phyloP scores from a whole-genome alignment of 2,329 filamentous ascomycete genomes.

The Ascochyta viciae-villosae region DNA sequence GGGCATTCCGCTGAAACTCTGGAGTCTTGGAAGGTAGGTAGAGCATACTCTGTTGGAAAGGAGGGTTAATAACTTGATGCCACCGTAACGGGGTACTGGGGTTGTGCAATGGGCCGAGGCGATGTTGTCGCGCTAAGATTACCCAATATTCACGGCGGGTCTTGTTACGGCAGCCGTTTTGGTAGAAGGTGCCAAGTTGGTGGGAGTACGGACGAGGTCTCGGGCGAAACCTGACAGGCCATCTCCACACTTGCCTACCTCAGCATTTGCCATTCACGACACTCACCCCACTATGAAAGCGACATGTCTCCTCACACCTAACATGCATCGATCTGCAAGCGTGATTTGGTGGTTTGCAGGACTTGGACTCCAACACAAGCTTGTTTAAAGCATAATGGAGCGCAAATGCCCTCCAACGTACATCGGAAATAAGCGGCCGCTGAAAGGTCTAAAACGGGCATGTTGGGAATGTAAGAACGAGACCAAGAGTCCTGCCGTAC shows the following conservation, averaged over 20 bases:
- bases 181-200: constrained; percentile 1
- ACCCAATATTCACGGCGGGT: constrained; percentile 5
- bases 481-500: neutral
- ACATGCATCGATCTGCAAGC: constrained; percentile 24
- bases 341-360: neutral
- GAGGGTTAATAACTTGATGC: neutral
- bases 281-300: constrained; percentile 45
- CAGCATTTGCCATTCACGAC: constrained; percentile 36
- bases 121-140: constrained; percentile 1
- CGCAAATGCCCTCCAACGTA: constrained; percentile 13
- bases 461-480: constrained; percentile 47
- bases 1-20: neutral
- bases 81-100: neutral
- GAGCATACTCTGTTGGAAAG: neutral
- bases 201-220: constrained; percentile 36
- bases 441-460: constrained; percentile 37
- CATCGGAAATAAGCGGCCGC: constrained; percentile 34
- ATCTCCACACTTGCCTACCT: constrained; percentile 24
- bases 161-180: constrained; percentile 2
- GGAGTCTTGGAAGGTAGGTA: neutral
- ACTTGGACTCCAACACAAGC: neutral
- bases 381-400: constrained; percentile 25
- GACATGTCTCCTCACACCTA: constrained; percentile 29
- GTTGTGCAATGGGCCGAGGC: neutral
- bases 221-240: constrained; percentile 33